Percentiles rank a stretch among this genome's conserved stretches.
Evolutionary conservation across 2,329 filamentous ascomycete genomes (phyloP).

Genomic region (Colletotrichum falcatum): DNA sequence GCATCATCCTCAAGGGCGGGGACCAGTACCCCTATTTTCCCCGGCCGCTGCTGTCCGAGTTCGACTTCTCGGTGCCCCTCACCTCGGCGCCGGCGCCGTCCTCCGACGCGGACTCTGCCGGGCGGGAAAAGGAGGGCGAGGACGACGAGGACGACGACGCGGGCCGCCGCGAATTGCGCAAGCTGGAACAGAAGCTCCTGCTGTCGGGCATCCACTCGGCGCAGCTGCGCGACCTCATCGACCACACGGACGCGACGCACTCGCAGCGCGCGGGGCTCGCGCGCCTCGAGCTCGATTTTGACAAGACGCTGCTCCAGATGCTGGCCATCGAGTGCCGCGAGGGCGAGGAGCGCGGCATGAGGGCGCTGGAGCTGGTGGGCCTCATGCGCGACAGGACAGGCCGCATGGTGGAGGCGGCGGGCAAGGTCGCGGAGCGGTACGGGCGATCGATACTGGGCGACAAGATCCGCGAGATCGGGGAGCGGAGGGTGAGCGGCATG

Average conservation of each 20-base stretch:
- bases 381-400: conserved; percentile 88
- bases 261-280: conserved; percentile 75
- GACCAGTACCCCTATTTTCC: conserved; percentile 96
- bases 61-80: conserved; percentile 89
- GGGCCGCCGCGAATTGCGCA: conserved; percentile 61
- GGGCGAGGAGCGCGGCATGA: conserved; percentile 94
- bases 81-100: conserved; percentile 59
- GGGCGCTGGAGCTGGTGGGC: conserved; percentile 88
- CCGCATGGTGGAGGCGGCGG: conserved; percentile 90
- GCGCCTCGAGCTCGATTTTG: conserved; percentile 83
- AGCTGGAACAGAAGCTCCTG: conserved; percentile 85
- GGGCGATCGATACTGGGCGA: conserved; percentile 82
- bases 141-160: conserved; percentile 48
- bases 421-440: conserved; percentile 89
- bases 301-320: conserved; percentile 91
- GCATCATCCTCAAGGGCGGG: conserved; percentile 97
- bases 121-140: conserved; percentile 49
- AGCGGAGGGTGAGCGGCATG: conserved; percentile 72
- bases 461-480: conserved; percentile 90
- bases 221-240: conserved; percentile 80
- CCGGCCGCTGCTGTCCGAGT: conserved; percentile 89
- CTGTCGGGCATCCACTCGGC: conserved; percentile 78
- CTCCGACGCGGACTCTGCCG: conserved; percentile 49
- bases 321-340: conserved; percentile 91
- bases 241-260: conserved; percentile 73